Base-by-base conservation (phyloP, 2,329 filamentous ascomycete species). In the Claviceps paspali region DNA sequence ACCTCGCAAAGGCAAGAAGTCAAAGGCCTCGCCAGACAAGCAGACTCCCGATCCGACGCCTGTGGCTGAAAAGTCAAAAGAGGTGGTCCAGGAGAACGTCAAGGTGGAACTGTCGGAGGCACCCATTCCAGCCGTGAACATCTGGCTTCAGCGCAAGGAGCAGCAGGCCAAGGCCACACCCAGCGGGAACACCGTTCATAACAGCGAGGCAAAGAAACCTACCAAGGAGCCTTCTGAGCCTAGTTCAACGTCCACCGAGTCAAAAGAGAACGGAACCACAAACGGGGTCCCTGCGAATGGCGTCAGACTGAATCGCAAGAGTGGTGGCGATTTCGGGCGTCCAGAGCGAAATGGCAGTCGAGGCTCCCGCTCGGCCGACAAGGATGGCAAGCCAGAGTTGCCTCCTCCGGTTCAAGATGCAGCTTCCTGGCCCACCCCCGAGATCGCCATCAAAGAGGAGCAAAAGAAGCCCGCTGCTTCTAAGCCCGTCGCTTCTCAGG, bases 401-500 rank as follows among this genome's bases (percentile, higher is more conserved):
- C 52, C 64, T 4, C 82, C 82, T 19, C 69, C 82, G 2, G 79
- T 84, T 33, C 76, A 73, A 41, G 87, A 96, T 56, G 70, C 83
- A 35, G 65, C 75, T 37, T 77, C 77, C 15, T 98, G 91, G 91
- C 91, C 91, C 12, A 96, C 88, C 3, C 86, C 86, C 1, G 84
- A 94, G 48, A 74, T 79, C 36, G 76, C 79, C 35, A 58, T 59
- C 32, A 64, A 68, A 45, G 85, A 91, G 47, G 73, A 82, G 43
- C 83, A 82, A 60, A 78, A 79, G 51, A 86, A 84, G 56, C 60
- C 67, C 7, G 26, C 18, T 4, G 33, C 38, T 2, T 69, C 78
- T 38, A 84, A 84, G 56, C 62, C 64, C 37, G 59, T 64, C 23
- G 64, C 73, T 17, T 67, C 68, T 10, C 68, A 75, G 32, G 79